A percentile compares a stretch with the other conserved stretches of the same genome.
These are phyloP conservation scores for Paratinospora sagittata DNA, from an alignment of 164 flowering plant species.

Conservation along the genomic window DNA sequence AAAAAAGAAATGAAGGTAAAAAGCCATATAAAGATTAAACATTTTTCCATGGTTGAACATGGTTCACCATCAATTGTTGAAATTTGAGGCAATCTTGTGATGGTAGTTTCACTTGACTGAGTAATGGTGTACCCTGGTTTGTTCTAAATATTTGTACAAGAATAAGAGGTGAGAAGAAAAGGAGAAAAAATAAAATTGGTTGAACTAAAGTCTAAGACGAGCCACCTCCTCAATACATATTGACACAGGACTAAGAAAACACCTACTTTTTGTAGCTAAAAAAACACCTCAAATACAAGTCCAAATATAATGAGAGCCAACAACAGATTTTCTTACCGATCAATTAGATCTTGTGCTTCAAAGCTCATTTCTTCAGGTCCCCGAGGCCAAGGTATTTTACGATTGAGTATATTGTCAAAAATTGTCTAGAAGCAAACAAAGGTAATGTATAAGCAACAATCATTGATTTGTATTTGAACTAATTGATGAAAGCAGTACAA, in stretches of 20 bases:
- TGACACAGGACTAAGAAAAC: too few species aligned
- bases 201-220: too few species aligned
- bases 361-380: slow-evolving; percentile 90
- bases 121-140: too few species aligned
- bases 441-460: background rate
- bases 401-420: slow-evolving; percentile 96
- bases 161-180: too few species aligned
- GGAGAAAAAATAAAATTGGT: too few species aligned
- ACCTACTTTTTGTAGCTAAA: background rate
- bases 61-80: too few species aligned
- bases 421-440: slow-evolving; percentile 44
- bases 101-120: too few species aligned
- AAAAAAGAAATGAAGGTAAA: background rate
- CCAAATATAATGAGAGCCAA: background rate
- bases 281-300: background rate
- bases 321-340: slow-evolving; percentile 47
- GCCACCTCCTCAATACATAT: too few species aligned
- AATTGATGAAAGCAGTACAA: background rate
- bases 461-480: background rate
- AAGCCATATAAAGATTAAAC: too few species aligned
- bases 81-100: too few species aligned
- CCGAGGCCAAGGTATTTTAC: slow-evolving; percentile 92
- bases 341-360: slow-evolving; percentile 85
- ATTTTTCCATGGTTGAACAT: too few species aligned
- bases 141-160: too few species aligned